Conservation (phyloP, 1,139 yeast genomes). For the Yamadazyma diddensiae region DNA sequence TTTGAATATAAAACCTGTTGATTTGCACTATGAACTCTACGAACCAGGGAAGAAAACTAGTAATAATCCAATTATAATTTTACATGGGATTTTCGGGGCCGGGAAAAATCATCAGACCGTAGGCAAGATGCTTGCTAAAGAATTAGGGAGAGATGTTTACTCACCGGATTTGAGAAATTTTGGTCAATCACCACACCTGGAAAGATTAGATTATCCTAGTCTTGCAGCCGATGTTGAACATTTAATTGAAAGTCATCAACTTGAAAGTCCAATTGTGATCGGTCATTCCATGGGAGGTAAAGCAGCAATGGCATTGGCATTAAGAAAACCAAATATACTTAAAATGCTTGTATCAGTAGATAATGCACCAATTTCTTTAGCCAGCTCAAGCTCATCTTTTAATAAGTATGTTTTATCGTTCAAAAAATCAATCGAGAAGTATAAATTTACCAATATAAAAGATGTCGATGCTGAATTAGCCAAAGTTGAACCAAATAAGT, state of each 20-base stretch:
- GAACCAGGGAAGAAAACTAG: slow-evolving; percentile 19
- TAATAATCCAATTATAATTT: slow-evolving; percentile 58
- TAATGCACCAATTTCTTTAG: slow-evolving; percentile 77
- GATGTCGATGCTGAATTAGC: slow-evolving; percentile 69
- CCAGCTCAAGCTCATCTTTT: slow-evolving; percentile 56
- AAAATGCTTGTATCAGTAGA: slow-evolving; percentile 75
- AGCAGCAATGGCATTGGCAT: slow-evolving; percentile 82
- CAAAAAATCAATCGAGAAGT: slow-evolving; percentile 47
- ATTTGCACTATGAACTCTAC: slow-evolving; percentile 29
- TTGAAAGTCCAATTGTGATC: slow-evolving; percentile 58
- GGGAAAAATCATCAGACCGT: slow-evolving; percentile 75
- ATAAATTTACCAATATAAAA: slow-evolving; percentile 46
- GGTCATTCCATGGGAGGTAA: slow-evolving; percentile 99
- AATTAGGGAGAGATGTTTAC: slow-evolving; percentile 50
- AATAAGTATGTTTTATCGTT: slow-evolving; percentile 66
- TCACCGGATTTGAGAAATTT: slow-evolving; percentile 86
- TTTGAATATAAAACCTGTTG: slow-evolving; percentile 26
- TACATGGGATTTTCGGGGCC: slow-evolving; percentile 91
- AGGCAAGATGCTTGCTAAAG: slow-evolving; percentile 47
- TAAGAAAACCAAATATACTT: slow-evolving; percentile 65
- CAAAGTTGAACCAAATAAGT: slow-evolving; percentile 56
- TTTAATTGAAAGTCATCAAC: slow-evolving; percentile 53
- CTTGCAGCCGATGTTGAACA: slow-evolving; percentile 81
- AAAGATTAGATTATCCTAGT: slow-evolving; percentile 72
- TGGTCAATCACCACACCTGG: slow-evolving; percentile 80